These are phyloP conservation scores for Austroboletus novae-zelandiae DNA, from an alignment of 1,284 basidiomycete species.

Conservation along the genomic window DNA sequence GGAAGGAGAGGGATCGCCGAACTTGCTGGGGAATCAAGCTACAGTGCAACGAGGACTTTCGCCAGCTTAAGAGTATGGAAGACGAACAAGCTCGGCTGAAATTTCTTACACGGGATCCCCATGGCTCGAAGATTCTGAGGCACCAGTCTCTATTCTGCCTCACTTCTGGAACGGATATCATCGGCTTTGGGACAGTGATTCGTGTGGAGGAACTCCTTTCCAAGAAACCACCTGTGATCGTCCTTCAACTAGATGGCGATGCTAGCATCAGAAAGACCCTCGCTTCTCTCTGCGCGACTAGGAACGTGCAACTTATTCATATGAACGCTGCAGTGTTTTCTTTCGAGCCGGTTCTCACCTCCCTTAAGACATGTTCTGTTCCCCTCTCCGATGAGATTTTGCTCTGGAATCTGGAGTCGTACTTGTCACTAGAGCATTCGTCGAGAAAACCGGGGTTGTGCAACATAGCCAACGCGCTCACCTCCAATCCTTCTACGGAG, in stretches of 20 bases:
- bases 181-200: conserved; percentile 52
- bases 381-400: conserved; percentile 50
- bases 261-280: conserved; percentile 38
- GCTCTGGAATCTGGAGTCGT: conserved; percentile 40
- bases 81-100: conserved; percentile 27
- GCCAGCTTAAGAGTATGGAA: conserved; percentile 34
- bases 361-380: conserved; percentile 39
- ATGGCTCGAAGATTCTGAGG: conserved; percentile 38
- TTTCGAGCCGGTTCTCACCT: conserved; percentile 56
- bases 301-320: conserved; percentile 45
- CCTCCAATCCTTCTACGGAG: conserved; percentile 34
- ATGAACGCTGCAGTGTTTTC: conserved; percentile 57
- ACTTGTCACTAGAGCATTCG: background rate
- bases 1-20: conserved; percentile 33
- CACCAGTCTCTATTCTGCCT: conserved; percentile 55
- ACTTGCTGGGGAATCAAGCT: conserved; percentile 46
- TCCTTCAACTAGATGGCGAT: conserved; percentile 49
- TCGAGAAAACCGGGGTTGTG: background rate
- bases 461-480: conserved; percentile 17
- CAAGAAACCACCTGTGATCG: conserved; percentile 44
- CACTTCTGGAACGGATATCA: conserved; percentile 42
- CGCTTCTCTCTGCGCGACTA: conserved; percentile 31
- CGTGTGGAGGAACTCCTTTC: conserved; percentile 54
- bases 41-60: conserved; percentile 40
- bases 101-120: conserved; percentile 38